Evolutionary conservation across 108 stramenopile species (phyloP).

Genomic region (Stephanodiscus minutulus): DNA sequence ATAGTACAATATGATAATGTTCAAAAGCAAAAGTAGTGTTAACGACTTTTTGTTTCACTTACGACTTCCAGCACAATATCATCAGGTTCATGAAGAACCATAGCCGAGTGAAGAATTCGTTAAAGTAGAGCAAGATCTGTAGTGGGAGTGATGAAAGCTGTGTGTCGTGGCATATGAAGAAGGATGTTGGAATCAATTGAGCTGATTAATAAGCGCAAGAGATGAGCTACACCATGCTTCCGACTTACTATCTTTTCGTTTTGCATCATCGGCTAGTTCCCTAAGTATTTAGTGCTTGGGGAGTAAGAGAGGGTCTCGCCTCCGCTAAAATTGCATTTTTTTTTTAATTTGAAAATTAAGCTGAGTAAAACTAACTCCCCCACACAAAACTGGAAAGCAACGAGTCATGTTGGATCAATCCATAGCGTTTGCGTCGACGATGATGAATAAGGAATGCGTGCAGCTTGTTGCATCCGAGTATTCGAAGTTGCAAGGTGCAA

Average conservation of each 20-base stretch:
- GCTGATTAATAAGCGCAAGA: not conserved
- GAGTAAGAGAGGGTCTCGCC: no score
- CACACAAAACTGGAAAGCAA: no score
- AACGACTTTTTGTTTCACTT: slow-evolving; percentile 5
- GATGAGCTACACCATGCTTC: not conserved
- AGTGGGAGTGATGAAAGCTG: slow-evolving; percentile 60
- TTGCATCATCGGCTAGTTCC: slow-evolving; percentile 3
- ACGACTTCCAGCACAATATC: slow-evolving; percentile 59
- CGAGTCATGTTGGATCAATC: slow-evolving; percentile 1
- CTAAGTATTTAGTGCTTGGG: not conserved
- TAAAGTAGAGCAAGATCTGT: slow-evolving; percentile 66
- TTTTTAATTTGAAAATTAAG: not conserved
- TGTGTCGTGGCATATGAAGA: not conserved
- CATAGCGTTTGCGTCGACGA: not conserved
- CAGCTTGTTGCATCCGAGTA: slow-evolving; percentile 31
- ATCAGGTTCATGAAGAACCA: slow-evolving; percentile 55
- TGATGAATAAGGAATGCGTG: slow-evolving; percentile 14
- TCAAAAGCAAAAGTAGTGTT: not conserved
- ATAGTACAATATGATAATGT: slow-evolving; percentile 6
- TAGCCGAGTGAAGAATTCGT: slow-evolving; percentile 51
- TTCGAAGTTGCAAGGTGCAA: slow-evolving; percentile 25
- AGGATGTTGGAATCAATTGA: not conserved
- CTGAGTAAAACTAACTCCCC: no score
- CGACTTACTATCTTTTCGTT: slow-evolving; percentile 24
- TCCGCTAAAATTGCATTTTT: not conserved